Percentiles rank a stretch among this genome's conserved stretches.
phyloP scores from a whole-genome alignment of 352 stramenopile species.

The Pythium pyrilobum region DNA sequence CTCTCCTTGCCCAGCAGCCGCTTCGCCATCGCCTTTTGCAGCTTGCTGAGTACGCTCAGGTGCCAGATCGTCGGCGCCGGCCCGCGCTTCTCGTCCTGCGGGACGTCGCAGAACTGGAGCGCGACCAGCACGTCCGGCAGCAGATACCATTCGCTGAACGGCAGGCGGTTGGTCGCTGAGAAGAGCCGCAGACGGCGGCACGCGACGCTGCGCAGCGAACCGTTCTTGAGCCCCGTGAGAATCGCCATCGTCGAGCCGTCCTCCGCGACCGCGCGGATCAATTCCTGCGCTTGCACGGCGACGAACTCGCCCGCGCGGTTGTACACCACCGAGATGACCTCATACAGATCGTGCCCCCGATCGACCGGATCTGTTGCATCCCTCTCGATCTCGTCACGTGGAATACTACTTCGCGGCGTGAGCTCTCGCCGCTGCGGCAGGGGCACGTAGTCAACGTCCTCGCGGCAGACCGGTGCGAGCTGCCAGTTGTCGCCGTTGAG shows the following conservation, averaged over 20 bases:
- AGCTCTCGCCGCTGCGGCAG: background rate
- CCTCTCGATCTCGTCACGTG: background rate
- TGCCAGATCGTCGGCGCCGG: constrained; percentile 29
- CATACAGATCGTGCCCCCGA: constrained; percentile 30
- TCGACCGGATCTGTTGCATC: background rate
- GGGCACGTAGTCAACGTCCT: constrained; percentile 10
- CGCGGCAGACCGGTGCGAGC: constrained; percentile 25
- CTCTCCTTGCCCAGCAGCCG: constrained; percentile 53
- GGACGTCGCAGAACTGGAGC: constrained; percentile 41
- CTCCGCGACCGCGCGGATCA: constrained; percentile 41
- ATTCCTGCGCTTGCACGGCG: constrained; percentile 38
- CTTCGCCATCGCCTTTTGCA: constrained; percentile 44
- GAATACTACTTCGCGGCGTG: background rate
- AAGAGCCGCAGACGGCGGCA: constrained; percentile 54
- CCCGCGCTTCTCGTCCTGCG: background rate
- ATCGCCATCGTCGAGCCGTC: constrained; percentile 22
- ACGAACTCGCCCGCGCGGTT: constrained; percentile 42
- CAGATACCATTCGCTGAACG: constrained; percentile 39
- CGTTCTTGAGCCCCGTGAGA: constrained; percentile 20
- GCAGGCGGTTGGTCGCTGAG: constrained; percentile 39
- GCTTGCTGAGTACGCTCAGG: constrained; percentile 32
- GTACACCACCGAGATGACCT: constrained; percentile 49
- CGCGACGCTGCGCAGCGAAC: constrained; percentile 29
- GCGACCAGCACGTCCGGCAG: constrained; percentile 29
- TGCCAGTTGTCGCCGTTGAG: constrained; percentile 46